Conservation (phyloP, 257 asterid species). For the Nyctanthes arbortristis region DNA sequence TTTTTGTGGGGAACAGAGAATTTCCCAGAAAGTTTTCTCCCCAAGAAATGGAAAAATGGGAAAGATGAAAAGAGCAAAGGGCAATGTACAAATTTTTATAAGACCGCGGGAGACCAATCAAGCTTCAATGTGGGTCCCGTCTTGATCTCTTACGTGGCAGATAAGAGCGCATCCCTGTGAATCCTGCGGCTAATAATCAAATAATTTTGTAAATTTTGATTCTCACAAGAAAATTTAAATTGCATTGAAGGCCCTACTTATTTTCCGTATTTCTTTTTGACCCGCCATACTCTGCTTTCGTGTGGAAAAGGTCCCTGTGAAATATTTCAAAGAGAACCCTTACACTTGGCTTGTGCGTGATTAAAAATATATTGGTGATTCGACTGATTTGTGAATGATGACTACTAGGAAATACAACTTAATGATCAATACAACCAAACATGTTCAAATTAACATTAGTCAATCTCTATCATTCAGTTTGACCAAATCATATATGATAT, state of each 20-base stretch:
- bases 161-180: conserved; percentile 43
- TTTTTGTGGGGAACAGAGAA: conserved; percentile 6
- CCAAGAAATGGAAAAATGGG: conserved; percentile 2
- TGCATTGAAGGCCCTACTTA: conserved; percentile 21
- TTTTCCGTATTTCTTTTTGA: neutral
- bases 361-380: no score
- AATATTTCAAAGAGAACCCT: no score
- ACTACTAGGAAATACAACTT: no score
- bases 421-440: neutral
- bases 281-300: neutral
- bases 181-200: conserved; percentile 38
- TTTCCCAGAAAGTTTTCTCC: neutral
- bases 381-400: neutral
- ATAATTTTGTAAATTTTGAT: conserved; percentile 7
- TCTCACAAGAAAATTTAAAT: neutral
- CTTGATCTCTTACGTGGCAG: conserved; percentile 58
- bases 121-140: conserved; percentile 44
- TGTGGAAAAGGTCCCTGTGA: neutral
- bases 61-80: conserved; percentile 37
- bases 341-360: no score
- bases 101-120: conserved; percentile 62
- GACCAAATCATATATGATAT: neutral
- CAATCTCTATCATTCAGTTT: neutral
- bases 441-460: neutral
- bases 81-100: conserved; percentile 43